Evolutionary conservation across 768 basidiomycete species (phyloP).

Genomic region (Aureoboletus auriporus): DNA sequence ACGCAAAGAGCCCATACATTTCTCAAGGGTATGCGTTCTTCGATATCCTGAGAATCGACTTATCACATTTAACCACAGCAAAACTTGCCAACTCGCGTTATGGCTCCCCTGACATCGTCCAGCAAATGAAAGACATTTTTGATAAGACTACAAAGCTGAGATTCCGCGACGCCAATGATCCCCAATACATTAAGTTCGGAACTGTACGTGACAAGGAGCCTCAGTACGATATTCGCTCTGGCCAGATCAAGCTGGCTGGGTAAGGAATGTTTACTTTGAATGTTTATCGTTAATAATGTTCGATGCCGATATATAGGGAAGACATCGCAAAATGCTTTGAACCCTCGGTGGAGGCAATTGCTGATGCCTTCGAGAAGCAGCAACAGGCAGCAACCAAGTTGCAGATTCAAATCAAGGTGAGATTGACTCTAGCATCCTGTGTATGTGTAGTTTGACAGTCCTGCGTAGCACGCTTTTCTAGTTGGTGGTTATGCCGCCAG

Average conservation of each 20-base stretch:
- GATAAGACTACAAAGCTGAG: constrained; percentile 13
- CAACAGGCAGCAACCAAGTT: constrained; percentile 10
- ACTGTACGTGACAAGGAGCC: no score
- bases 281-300: no score
- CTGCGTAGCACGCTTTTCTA: constrained; percentile 35
- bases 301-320: constrained; percentile 14
- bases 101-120: constrained; percentile 26
- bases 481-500: constrained; percentile 51
- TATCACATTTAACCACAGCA: constrained; percentile 9
- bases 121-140: constrained; percentile 5
- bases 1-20: constrained; percentile 10
- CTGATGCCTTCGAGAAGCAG: constrained; percentile 31
- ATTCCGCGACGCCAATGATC: constrained; percentile 32
- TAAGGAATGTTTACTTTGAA: constrained; percentile 9
- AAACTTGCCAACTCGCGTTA: constrained; percentile 26
- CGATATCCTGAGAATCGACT: neutral
- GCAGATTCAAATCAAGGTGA: constrained; percentile 25
- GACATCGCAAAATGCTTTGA: constrained; percentile 37
- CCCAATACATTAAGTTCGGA: constrained; percentile 29
- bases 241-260: constrained; percentile 35
- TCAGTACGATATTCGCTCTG: constrained; percentile 12
- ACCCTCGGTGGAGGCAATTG: constrained; percentile 11
- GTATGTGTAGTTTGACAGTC: neutral
- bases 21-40: constrained; percentile 19
- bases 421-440: neutral